These are phyloP conservation scores for Aspergillus tanneri DNA, from an alignment of 2,329 filamentous ascomycete genomes.

Conservation along the genomic window DNA sequence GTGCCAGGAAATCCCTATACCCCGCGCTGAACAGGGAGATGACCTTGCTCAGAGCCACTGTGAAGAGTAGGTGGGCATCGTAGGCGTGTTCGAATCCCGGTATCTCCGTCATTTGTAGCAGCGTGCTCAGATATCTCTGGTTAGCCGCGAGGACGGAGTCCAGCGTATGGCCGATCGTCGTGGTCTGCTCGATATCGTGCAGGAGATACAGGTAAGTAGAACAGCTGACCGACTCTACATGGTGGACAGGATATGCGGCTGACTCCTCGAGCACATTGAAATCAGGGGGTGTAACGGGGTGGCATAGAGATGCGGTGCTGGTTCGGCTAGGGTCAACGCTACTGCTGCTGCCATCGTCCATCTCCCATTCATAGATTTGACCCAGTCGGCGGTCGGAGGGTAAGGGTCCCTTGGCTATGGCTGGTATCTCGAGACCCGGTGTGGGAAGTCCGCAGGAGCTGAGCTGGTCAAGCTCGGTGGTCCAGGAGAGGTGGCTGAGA, in stretches of 20 bases:
- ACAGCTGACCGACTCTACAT: not conserved
- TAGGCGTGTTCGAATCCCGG: conserved; percentile 4
- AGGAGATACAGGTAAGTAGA: conserved; percentile 12
- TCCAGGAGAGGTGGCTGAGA: conserved; percentile 10
- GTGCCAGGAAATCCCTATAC: conserved; percentile 10
- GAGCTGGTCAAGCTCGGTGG: conserved; percentile 12
- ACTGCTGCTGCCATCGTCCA: not conserved
- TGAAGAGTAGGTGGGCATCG: conserved; percentile 15
- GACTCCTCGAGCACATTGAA: not conserved
- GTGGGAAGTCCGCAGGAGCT: not conserved
- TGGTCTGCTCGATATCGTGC: conserved; percentile 13
- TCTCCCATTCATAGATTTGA: not conserved
- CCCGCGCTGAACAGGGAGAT: conserved; percentile 10
- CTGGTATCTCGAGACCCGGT: not conserved
- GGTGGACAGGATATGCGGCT: not conserved
- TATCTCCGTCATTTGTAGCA: conserved; percentile 11
- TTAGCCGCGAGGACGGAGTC: conserved; percentile 14
- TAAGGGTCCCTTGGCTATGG: not conserved
- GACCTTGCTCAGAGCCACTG: conserved; percentile 16
- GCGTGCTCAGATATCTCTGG: conserved; percentile 13
- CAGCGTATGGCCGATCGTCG: not conserved
- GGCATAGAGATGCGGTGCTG: not conserved
- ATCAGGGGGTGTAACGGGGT: not conserved
- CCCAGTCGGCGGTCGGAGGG: not conserved
- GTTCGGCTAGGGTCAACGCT: not conserved